Evolutionary conservation across 2,329 filamentous ascomycete species (phyloP), one percentile per base, ranked within the genome.

Genomic region (Coccinonectria pachysandricola): DNA sequence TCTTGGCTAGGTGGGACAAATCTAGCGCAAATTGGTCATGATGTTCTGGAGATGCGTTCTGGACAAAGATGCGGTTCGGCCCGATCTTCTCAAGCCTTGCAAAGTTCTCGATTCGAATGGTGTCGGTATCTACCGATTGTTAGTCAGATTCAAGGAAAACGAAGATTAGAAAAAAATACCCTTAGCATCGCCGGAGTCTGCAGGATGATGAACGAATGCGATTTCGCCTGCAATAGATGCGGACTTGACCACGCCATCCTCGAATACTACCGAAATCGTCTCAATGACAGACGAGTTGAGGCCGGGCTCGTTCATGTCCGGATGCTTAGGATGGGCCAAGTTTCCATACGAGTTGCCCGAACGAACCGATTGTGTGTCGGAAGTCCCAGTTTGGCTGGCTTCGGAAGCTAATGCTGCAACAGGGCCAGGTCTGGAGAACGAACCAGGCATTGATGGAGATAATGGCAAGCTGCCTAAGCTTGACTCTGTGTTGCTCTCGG

Each of bases 271-370:
- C 35, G 76, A 91, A n/a, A 96, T 75, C 0, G 81, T 91, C 54
- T 98, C 91, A 26, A 96, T 80, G 29, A 96, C 71, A 9, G 88
- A 96, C 4, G 82, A 76, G 52, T 85, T 91, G 5, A 98, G 64
- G 3, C 91, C 88, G 1, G 81, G 73, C 7, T 74, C 71, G 27
- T 79, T 71, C 56, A 93, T 66, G 11, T 95, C 86, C 1, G 85
- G 79, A 50, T 98, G 91, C 45, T 76, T 79, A 26, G 74, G 61
- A n/a, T 81, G 72, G 4, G 68, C 68, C 21, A 79, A 60, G 22
- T 75, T 74, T 40, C 75, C 76, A 21, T 88, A 59, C 3, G 86
- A 93, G 37, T 84, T 82, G 3, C 81, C 80, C 3, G 91, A 98
- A 24, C 87, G 79, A 34, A 96, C 79, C 1, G 91, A 96, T 30